These are phyloP conservation scores for Pulicaria dysenterica DNA, from an alignment of 129 eudicot genomes.

Conservation along the genomic window DNA sequence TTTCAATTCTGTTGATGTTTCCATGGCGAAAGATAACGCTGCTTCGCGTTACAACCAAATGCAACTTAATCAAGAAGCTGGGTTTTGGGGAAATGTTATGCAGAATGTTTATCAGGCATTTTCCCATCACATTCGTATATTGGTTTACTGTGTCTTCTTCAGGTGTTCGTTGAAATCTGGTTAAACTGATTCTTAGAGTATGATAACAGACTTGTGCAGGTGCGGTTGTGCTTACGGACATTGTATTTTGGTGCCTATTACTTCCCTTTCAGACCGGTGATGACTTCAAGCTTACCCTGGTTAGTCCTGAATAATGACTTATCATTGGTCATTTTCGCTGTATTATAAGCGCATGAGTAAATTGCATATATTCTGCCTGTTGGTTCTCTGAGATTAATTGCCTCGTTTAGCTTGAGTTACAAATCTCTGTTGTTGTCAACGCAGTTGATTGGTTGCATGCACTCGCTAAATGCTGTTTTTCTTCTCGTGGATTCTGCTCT, in stretches of 20 bases:
- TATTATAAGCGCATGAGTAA: neutral
- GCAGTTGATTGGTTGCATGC: slow-evolving; percentile 82
- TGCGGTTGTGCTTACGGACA: slow-evolving; percentile 77
- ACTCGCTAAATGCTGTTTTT: slow-evolving; percentile 75
- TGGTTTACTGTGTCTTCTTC: neutral
- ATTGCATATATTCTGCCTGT: neutral
- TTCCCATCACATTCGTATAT: slow-evolving; percentile 11
- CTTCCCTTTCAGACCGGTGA: slow-evolving; percentile 66
- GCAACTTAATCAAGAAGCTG: slow-evolving; percentile 39
- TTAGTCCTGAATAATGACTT: slow-evolving; percentile 33
- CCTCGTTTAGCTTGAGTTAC: neutral
- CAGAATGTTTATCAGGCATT: slow-evolving; percentile 63
- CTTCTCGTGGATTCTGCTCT: slow-evolving; percentile 73
- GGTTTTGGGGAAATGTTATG: slow-evolving; percentile 57
- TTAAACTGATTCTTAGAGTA: slow-evolving; percentile 21
- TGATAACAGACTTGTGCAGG: slow-evolving; percentile 76
- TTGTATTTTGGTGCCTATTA: slow-evolving; percentile 78
- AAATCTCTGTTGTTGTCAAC: neutral
- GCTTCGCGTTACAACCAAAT: slow-evolving; percentile 16
- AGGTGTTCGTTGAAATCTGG: neutral
- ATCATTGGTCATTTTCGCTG: neutral
- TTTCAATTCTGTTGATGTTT: slow-evolving; percentile 21
- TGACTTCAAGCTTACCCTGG: slow-evolving; percentile 67
- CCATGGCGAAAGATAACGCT: slow-evolving; percentile 13
- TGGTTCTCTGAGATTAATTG: neutral